A percentile compares a stretch with the other conserved stretches of the same genome.
phyloP scores from a whole-genome alignment of 1,284 basidiomycete genomes.

The Porogramme epimiltina region DNA sequence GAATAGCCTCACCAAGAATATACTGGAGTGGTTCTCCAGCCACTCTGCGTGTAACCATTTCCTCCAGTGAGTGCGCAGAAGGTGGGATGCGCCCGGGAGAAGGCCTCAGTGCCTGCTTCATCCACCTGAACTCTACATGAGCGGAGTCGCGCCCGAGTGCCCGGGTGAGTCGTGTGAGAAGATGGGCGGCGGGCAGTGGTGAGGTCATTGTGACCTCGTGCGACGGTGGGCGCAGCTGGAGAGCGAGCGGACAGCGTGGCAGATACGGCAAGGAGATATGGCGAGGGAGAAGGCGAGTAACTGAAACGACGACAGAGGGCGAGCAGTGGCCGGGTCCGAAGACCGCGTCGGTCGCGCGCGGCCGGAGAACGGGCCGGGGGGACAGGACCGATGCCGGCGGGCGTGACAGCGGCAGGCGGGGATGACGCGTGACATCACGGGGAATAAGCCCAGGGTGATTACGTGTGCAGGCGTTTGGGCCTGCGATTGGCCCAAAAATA shows the following conservation, averaged over 20 bases:
- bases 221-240: background rate
- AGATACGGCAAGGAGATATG: background rate
- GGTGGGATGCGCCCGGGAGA: constrained; percentile 2
- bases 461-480: constrained; percentile 10
- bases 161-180: constrained; percentile 37
- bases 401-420: constrained; percentile 6
- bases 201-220: background rate
- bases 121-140: constrained; percentile 61
- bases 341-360: background rate
- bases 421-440: constrained; percentile 21
- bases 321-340: background rate
- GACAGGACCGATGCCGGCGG: constrained; percentile 3
- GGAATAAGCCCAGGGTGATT: constrained; percentile 8
- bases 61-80: constrained; percentile 33
- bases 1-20: constrained; percentile 67
- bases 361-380: background rate
- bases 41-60: constrained; percentile 57
- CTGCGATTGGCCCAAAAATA: constrained; percentile 4
- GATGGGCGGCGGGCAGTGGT: constrained; percentile 9
- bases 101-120: constrained; percentile 42
- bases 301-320: background rate
- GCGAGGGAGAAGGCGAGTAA: too few relatives aligned
- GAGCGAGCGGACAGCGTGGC: background rate
- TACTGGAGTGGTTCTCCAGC: constrained; percentile 87
- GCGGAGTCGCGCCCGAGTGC: constrained; percentile 50